Evolutionary conservation across 768 basidiomycete genomes (phyloP), one percentile per base, ranked within the genome.

Genomic region (Mycena pura): DNA sequence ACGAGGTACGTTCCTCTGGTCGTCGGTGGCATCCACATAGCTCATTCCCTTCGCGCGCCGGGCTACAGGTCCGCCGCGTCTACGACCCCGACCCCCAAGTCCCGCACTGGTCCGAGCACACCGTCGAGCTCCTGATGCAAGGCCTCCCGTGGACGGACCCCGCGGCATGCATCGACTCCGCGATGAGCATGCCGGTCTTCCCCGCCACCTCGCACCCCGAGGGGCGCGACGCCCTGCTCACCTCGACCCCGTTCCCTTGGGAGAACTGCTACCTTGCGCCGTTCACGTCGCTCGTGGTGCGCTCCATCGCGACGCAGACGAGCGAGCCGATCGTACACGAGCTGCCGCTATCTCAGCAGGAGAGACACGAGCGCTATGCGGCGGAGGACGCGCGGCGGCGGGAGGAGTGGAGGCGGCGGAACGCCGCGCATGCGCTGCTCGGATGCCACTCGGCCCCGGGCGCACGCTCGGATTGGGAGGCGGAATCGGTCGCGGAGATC

Each of bases 71-170:
- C n/a, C n/a, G n/a, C n/a, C n/a, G n/a, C n/a, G n/a, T n/a, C n/a
- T n/a, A n/a, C n/a, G n/a, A n/a, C n/a, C n/a, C n/a, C n/a, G n/a
- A n/a, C n/a, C n/a, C n/a, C n/a, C n/a, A n/a, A n/a, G n/a, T n/a
- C n/a, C n/a, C n/a, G n/a, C n/a, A n/a, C n/a, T n/a, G n/a, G n/a
- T n/a, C n/a, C 29, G 22, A 44, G 8, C 43, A 45, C 53, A 38
- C 31, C 22, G 53, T 55, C 32, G 53, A 55, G 21, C 46, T 55
- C 19, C 43, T 55, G 14, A 34, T 55, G 9, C 53, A 46, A 15
- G 53, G 53, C 29, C 53, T 29, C 2, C 53, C 43, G 29, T 22
- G 13, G 1, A 22, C 40, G 9, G 10, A 34, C 31, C n/a, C 19
- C 6, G 29, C 3, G 1, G 14, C 13, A 6, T 31, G 53, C 32